Evolutionary conservation across 2,329 filamentous ascomycete genomes (phyloP), one percentile per base, ranked within the genome.

Genomic region (Chrysoporthe cubensis): DNA sequence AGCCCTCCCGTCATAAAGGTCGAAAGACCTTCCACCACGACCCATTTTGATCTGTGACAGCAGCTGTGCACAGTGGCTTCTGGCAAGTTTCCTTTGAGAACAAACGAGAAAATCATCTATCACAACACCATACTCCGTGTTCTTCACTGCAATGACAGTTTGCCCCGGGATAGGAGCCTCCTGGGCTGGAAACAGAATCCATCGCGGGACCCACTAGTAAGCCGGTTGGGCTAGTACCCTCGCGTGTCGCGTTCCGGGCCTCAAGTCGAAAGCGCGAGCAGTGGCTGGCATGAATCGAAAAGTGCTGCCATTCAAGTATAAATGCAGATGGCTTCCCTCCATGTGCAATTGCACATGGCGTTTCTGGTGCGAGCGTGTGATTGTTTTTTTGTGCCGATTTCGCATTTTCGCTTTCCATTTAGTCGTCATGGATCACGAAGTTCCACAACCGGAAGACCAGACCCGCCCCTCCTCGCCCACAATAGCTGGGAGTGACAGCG

Each of bases 401-500:
- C 16, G 21, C 60, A 37, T 9, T 26, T 57, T 65, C 42, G n/a
- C 9, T 66, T 34, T 26, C 42, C 46, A 52, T 37, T 34, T 43
- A 21, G 21, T 37, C 32, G 56, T 48, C 14, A 69, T 69, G 67
- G 64, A 65, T 52, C 64, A 62, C 57, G 44, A 57, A 46, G 46
- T 46, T 37, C 32, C 40, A 37, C 59, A 13, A 42, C 34, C 52
- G 50, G 57, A 60, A 46, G 18, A 60, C n/a, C 34, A 43, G 8
- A 43, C 37, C 37, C 40, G 57, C 18, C 61, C 52, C 40, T 67
- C 61, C 54, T 59, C 63, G 8, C 42, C 68, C 43, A 67, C 68
- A 14, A 40, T 62, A 37, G 62, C 58, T 5, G 68, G 54, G 11
- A 66, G 62, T 62, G 52, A 56, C 21, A 56, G 18, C 26, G 66